Evolutionary conservation across 2,329 filamentous ascomycete genomes (phyloP), one percentile per base, ranked within the genome.

Genomic region (Trichoderma semiorbis): DNA sequence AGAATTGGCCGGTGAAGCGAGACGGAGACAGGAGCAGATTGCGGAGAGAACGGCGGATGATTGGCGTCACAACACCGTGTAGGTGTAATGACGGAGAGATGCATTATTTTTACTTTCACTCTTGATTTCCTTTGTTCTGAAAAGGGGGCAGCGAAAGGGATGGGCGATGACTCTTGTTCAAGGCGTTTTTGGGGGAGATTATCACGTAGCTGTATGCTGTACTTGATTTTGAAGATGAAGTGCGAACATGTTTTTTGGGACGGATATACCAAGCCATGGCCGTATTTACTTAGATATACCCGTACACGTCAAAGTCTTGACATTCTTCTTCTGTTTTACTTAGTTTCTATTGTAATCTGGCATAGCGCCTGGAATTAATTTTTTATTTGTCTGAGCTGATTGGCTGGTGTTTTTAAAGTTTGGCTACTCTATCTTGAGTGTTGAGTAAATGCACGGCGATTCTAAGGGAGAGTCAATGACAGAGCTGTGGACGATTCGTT

Each of bases 1-100:
- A 69, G 83, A 85, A 76, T 75, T 85, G 57, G 81, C 81, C 53
- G 78, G 75, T 6, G 76, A 75, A 58, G 73, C 75, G 30, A 58
- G 77, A 64, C 75, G 75, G 61, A 78, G 78, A 32, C 71, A 72
- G 50, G 47, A 68, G 64, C 57, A 72, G 43, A n/a, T 72, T 32
- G 70, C 63, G 6, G 66, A 69, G 66, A 50, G 66, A 18, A 69
- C 66, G 10, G 66, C 66, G 2, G 66, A 69, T n/a, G 66, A 69
- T n/a, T 69, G 66, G 66, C 66, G 66, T 16, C 57, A 61, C 30
- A 32, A 69, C 55, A 69, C 66, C 4, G 66, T 69, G 24, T 69
- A 62, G 28, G 28, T 7, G 53, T 5, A 43, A 57, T 7, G 47
- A 6, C 16, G 34, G 12, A 47, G 65, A n/a, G 14, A n/a, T 6